phyloP scores from a whole-genome alignment of 2,329 filamentous ascomycete species.

The Aspergillus niger region DNA sequence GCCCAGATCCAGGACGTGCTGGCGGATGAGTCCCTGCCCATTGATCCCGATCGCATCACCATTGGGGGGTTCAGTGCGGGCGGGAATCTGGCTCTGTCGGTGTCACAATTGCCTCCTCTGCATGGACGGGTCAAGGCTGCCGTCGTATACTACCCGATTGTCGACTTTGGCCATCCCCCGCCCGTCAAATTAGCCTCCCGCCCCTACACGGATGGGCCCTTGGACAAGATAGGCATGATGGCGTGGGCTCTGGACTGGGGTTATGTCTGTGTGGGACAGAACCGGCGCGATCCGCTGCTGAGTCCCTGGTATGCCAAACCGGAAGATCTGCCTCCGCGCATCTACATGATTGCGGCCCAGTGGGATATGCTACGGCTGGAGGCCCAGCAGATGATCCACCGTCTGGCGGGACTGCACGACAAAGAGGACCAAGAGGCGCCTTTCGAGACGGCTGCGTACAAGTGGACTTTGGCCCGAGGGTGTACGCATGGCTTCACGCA shows the following conservation, averaged over 20 bases:
- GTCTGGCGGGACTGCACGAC: conserved; percentile 25
- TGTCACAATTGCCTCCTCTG: conserved; percentile 44
- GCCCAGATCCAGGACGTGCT: conserved; percentile 48
- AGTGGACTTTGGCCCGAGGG: conserved; percentile 22
- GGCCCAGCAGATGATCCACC: conserved; percentile 35
- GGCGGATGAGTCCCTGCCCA: conserved; percentile 47
- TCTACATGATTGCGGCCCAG: conserved; percentile 50
- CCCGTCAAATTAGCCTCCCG: conserved; percentile 30
- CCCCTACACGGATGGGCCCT: conserved; percentile 22
- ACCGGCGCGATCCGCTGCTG: conserved; percentile 44
- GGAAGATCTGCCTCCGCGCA: conserved; percentile 42
- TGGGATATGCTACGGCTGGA: conserved; percentile 49
- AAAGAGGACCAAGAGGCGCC: conserved; percentile 18
- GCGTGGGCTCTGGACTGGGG: conserved; percentile 44
- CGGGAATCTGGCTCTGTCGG: conserved; percentile 51
- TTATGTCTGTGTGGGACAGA: conserved; percentile 41
- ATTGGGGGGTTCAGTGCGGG: conserved; percentile 56
- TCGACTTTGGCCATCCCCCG: conserved; percentile 42
- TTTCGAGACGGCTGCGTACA: conserved; percentile 22
- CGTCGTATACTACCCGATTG: conserved; percentile 49
- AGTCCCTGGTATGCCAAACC: conserved; percentile 43
- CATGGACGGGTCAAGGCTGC: conserved; percentile 39
- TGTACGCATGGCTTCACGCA: conserved; percentile 22
- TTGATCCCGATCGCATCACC: conserved; percentile 47
- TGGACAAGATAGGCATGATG: conserved; percentile 29